A percentile compares a stretch with the other conserved stretches of the same genome.
phyloP scores from a whole-genome alignment of 495 filamentous ascomycete species.

The Lasiosphaeria miniovina region DNA sequence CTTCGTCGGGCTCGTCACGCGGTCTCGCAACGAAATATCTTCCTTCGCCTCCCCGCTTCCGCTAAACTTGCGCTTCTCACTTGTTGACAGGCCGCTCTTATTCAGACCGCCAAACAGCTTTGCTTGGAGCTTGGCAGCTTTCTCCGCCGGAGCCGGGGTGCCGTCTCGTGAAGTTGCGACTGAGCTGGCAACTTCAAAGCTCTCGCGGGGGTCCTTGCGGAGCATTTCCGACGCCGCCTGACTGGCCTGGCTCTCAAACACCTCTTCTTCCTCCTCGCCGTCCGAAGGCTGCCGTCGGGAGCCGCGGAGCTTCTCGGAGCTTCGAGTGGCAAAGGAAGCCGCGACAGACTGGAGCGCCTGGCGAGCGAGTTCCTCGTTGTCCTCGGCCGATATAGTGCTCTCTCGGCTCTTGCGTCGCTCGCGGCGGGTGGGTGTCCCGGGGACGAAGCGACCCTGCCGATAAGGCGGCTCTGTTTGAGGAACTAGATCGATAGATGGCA shows the following conservation, averaged over 20 bases:
- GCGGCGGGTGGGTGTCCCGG: conserved; percentile 28
- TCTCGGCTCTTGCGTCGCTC: conserved; percentile 64
- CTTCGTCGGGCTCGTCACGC: conserved; percentile 49
- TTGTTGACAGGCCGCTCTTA: conserved; percentile 44
- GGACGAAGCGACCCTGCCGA: conserved; percentile 28
- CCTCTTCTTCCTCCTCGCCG: conserved; percentile 34
- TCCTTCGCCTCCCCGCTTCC: conserved; percentile 38
- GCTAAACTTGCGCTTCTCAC: conserved; percentile 59
- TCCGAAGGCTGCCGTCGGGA: conserved; percentile 17
- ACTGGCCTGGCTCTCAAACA: conserved; percentile 49
- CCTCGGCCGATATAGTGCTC: conserved; percentile 84
- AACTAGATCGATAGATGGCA: conserved; percentile 55
- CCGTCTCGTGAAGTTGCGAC: conserved; percentile 40
- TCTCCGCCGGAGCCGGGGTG: conserved; percentile 42
- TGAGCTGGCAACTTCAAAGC: conserved; percentile 46
- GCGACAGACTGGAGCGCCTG: conserved; percentile 56
- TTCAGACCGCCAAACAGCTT: conserved; percentile 67
- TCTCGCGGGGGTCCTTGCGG: conserved; percentile 49
- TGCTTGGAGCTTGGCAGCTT: conserved; percentile 54
- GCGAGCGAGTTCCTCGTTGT: conserved; percentile 60
- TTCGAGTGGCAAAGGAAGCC: conserved; percentile 40
- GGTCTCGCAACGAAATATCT: conserved; percentile 28
- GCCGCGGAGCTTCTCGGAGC: conserved; percentile 25
- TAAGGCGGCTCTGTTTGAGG: conserved; percentile 54
- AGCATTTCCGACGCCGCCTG: conserved; percentile 57